phyloP scores from a whole-genome alignment of 176 grass and related monocot genomes.

The Carex littledalei region DNA sequence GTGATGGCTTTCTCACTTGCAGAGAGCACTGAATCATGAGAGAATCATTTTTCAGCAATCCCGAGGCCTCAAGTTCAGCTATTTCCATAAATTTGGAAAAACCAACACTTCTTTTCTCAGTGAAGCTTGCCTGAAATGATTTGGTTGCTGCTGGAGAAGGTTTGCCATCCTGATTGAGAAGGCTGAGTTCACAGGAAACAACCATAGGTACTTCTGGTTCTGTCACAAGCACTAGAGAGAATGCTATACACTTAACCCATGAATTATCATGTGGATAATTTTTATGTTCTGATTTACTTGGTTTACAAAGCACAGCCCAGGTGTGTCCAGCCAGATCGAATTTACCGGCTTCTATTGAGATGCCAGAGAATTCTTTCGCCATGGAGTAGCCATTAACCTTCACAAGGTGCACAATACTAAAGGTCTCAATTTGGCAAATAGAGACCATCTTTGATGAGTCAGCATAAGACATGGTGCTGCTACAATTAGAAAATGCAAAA shows the following conservation, averaged over 20 bases:
- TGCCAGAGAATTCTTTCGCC: not conserved
- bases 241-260: not conserved
- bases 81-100: not conserved
- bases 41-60: not conserved
- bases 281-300: not conserved
- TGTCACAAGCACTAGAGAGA: not conserved
- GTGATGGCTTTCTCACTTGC: not conserved
- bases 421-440: not conserved
- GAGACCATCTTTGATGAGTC: not conserved
- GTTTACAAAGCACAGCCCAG: not conserved
- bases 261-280: not conserved
- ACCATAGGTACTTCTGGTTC: not conserved
- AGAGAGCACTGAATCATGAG: not conserved
- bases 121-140: not conserved
- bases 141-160: not conserved
- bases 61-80: not conserved
- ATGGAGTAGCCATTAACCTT: not conserved
- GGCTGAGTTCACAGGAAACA: not conserved
- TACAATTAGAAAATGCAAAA: not conserved
- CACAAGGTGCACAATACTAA: not conserved
- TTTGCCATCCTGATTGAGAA: not conserved
- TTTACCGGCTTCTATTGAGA: not conserved
- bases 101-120: not conserved
- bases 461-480: not conserved
- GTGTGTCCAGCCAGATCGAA: not conserved